Evolutionary conservation across 139 green algal genomes (phyloP).

Genomic region (Pleodorina starrii): DNA sequence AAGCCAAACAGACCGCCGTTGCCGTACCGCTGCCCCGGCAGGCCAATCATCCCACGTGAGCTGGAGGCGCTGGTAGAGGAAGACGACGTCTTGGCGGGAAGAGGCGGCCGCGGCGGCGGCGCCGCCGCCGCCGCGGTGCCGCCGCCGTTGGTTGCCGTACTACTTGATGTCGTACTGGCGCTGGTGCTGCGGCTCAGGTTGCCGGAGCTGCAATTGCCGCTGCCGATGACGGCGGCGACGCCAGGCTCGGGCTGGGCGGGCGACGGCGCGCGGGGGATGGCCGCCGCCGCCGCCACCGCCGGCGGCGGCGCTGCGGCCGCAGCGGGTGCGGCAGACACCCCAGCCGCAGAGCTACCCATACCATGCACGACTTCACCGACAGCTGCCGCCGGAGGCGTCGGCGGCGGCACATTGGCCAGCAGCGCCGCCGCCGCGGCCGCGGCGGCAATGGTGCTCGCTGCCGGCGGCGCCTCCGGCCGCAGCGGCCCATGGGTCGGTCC

Average conservation of each 20-base stretch:
- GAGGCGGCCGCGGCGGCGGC: not conserved
- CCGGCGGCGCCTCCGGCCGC: not conserved
- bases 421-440: slow-evolving; percentile 29
- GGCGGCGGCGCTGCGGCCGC: not conserved
- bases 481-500: slow-evolving; percentile 17
- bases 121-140: not conserved
- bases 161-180: not conserved
- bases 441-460: not conserved
- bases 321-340: not conserved
- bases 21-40: not conserved
- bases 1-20: not conserved
- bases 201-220: not conserved
- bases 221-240: not conserved
- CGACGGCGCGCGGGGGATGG: not conserved
- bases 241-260: not conserved
- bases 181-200: not conserved
- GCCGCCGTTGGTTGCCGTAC: not conserved
- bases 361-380: not conserved
- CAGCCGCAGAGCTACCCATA: not conserved
- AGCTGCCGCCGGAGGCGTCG: not conserved
- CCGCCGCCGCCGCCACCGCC: not conserved
- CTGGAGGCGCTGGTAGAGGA: not conserved
- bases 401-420: slow-evolving; percentile 19
- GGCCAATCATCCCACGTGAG: no score
- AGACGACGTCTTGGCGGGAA: not conserved